Percentiles rank a stretch among this genome's conserved stretches.
These are phyloP conservation scores for Claviceps sp. DNA, from an alignment of 2,329 filamentous ascomycete genomes.

Conservation along the genomic window DNA sequence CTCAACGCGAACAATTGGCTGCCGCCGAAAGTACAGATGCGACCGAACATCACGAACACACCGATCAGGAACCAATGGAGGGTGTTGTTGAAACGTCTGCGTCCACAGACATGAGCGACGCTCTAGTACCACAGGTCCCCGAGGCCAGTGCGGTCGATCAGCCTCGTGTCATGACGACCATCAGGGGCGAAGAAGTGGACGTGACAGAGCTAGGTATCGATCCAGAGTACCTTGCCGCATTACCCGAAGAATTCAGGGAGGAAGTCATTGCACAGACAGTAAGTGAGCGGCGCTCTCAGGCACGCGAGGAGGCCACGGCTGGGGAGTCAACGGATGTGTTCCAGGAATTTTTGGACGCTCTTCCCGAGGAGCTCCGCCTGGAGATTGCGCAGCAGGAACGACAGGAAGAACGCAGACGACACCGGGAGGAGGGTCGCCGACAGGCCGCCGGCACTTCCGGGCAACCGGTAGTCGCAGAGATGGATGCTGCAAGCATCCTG, in stretches of 20 bases:
- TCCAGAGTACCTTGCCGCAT: constrained; percentile 82
- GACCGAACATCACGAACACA: constrained; percentile 1
- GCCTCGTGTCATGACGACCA: constrained; percentile 62
- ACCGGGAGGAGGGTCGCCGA: constrained; percentile 68
- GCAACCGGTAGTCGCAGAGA: constrained; percentile 47
- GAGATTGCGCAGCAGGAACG: constrained; percentile 88
- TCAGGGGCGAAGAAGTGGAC: constrained; percentile 77
- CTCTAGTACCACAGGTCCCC: constrained; percentile 14
- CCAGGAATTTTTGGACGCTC: constrained; percentile 83
- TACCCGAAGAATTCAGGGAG: constrained; percentile 93
- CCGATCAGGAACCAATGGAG: constrained; percentile 50
- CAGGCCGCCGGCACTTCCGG: constrained; percentile 43
- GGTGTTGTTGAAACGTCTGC: constrained; percentile 55
- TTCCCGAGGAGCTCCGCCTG: constrained; percentile 78
- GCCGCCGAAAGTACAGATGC: constrained; percentile 42
- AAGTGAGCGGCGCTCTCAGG: constrained; percentile 68
- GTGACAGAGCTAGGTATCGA: constrained; percentile 94
- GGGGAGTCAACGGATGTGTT: constrained; percentile 76
- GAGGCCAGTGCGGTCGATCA: constrained; percentile 8
- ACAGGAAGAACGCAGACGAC: constrained; percentile 73
- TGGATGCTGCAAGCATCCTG: constrained; percentile 87
- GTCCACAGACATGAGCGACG: constrained; percentile 18
- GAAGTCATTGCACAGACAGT: constrained; percentile 90
- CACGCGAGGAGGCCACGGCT: constrained; percentile 49
- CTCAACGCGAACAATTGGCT: constrained; percentile 26